Evolutionary conservation across 805 yeast species (phyloP), one percentile per base, ranked within the genome.

Genomic region (Ogataea trehaloabstinens): DNA sequence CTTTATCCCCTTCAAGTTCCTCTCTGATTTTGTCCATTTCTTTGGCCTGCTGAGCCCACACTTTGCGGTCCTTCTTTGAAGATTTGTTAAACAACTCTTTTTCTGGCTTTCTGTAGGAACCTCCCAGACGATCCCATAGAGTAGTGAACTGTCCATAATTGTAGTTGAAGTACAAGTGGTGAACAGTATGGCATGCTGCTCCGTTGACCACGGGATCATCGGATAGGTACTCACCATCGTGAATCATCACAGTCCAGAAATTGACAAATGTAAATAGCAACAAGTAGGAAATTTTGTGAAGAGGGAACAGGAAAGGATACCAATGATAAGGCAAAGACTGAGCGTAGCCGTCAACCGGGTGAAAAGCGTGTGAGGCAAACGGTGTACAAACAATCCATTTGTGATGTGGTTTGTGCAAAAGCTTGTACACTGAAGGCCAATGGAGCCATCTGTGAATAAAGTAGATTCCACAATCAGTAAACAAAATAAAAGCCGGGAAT

Each of bases 351-450:
- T 93, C 99, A 37, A 93, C 85, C 11, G 99, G 98, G 65, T 93
- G 96, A 88, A 93, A 93, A 19, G 98, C 97, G 59, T 90, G 97
- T 6, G 96, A 87, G 0, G 99, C 99, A 67, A 84, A 93, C 31
- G 99, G 99, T 7, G 99, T 91, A 45, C 98, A 91, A 28, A 93
- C 96, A 52, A 93, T 80, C 99, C 99, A 93, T 68, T 93, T 93
- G 75, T 93, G 99, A 66, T 93, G 99, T 10, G 97, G 97, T 69
- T 93, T 93, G 71, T 93, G 99, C 46, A 93, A 69, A 19, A 56
- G 63, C 70, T 84, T 90, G 77, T 93, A 93, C 28, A 93, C 82
- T 13, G 72, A 52, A 17, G 96, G 97, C 87, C 93, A 88, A 63
- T 93, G 99, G 56, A 93, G 74, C 76, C 86, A 77, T 60, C 98